phyloP scores from a whole-genome alignment of 75 land plant species.

The Pinus albicaulis region DNA sequence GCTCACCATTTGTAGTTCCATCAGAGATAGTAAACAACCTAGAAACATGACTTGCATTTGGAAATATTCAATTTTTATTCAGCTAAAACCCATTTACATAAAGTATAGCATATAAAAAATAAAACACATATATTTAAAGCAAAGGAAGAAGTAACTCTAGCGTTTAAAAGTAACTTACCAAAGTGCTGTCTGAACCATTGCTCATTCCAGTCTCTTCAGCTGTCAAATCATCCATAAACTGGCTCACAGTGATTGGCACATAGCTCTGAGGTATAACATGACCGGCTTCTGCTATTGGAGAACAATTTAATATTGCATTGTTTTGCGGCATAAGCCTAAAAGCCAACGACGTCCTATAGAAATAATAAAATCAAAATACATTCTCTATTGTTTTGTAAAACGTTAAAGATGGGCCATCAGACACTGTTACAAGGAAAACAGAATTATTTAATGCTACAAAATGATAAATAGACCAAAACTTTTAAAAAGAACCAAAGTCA shows the following conservation, averaged over 20 bases:
- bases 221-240: constrained; percentile 82
- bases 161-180: constrained; percentile 34
- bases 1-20: no score
- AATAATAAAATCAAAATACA: neutral
- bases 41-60: neutral
- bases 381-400: neutral
- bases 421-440: neutral
- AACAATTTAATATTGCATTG: constrained; percentile 82
- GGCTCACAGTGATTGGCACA: constrained; percentile 76
- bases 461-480: neutral
- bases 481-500: neutral
- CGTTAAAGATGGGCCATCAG: neutral
- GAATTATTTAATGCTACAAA: neutral
- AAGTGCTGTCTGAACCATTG: constrained; percentile 34
- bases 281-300: constrained; percentile 84
- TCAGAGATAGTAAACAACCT: neutral
- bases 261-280: constrained; percentile 80
- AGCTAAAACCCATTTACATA: neutral
- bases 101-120: neutral
- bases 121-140: neutral
- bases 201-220: constrained; percentile 56
- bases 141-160: neutral
- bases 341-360: constrained; percentile 70
- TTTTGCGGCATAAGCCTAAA: constrained; percentile 91
- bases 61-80: neutral